Evolutionary conservation across 1,139 yeast genomes (phyloP), one percentile per base, ranked within the genome.

Genomic region (Casaregolazyma suthepensis): DNA sequence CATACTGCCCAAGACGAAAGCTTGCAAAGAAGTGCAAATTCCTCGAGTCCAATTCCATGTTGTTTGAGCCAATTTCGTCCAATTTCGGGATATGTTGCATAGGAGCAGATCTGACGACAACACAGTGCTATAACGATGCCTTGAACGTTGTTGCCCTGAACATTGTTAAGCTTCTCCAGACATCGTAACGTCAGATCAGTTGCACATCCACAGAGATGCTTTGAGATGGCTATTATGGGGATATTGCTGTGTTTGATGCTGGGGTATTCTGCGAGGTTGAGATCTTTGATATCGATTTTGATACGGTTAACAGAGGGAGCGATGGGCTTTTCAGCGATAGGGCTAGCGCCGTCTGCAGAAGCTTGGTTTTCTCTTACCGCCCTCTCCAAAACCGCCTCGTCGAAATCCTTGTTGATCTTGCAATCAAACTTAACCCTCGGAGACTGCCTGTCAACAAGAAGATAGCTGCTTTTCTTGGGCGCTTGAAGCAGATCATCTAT

Each of bases 181-280:
- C 90, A 86, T 60, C 82, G 76, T 43, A 90, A 69, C 0, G 96
- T 86, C 50, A 90, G 72, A 66, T 90, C 97, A 0, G 97, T 90
- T 1, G 97, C 97, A 5, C 87, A 95, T 6, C 97, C 97, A 71
- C 97, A 90, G 46, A 90, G 71, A 70, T 90, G 97, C 67, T 90
- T 90, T 2, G 96, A 88, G 1, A 89, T 81, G 1, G 83, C 88
- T 12, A 85, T 82, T 40, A 79, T 67, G 2, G 55, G 15, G 52
- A 53, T 43, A 44, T 31, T 23, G 31, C 50, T 5, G 53, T 60
- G 50, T 19, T 43, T 17, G 31, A 52, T 42, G 17, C 51, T 64
- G 1, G 83, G 57, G 38, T 83, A 76, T 20, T 71, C 67, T 52
- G 76, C 80, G 13, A 88, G 67, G 50, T 76, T 67, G 37, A 90